Conservation (phyloP, 2,329 filamentous ascomycete species). For the Diaporthe nobilis region DNA sequence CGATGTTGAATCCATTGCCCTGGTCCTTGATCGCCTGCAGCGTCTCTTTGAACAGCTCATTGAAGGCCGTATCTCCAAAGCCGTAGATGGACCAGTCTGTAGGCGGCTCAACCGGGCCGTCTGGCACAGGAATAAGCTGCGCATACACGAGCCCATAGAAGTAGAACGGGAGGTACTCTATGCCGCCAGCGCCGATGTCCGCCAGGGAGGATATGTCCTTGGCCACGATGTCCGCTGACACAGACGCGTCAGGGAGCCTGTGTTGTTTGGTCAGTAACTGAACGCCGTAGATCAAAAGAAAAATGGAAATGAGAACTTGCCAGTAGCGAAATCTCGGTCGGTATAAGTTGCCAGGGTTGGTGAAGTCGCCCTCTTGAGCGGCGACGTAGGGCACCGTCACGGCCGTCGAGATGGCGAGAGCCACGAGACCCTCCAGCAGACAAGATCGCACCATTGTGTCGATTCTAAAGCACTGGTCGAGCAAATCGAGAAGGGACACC, state of each 20-base stretch:
- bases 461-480: not conserved
- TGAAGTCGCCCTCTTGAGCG: constrained; percentile 19
- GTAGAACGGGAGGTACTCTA: constrained; percentile 36
- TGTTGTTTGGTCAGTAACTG: not conserved
- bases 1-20: constrained; percentile 56
- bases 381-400: not conserved
- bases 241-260: constrained; percentile 32
- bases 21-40: constrained; percentile 50
- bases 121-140: not conserved
- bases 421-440: not conserved
- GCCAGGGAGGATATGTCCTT: constrained; percentile 35
- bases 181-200: constrained; percentile 32
- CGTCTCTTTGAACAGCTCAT: constrained; percentile 40
- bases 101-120: constrained; percentile 4
- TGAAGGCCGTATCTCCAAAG: constrained; percentile 53
- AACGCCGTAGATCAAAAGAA: too few species aligned
- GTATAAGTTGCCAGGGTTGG: constrained; percentile 20
- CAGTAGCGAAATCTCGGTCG: constrained; percentile 32
- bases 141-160: constrained; percentile 32
- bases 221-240: constrained; percentile 19
- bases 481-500: not conserved
- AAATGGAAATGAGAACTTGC: not conserved
- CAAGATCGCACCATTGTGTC: constrained; percentile 11
- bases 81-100: constrained; percentile 44
- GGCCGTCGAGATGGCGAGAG: not conserved